phyloP scores from a whole-genome alignment of 805 yeast genomes.

The Wickerhamomyces rabaulensis region DNA sequence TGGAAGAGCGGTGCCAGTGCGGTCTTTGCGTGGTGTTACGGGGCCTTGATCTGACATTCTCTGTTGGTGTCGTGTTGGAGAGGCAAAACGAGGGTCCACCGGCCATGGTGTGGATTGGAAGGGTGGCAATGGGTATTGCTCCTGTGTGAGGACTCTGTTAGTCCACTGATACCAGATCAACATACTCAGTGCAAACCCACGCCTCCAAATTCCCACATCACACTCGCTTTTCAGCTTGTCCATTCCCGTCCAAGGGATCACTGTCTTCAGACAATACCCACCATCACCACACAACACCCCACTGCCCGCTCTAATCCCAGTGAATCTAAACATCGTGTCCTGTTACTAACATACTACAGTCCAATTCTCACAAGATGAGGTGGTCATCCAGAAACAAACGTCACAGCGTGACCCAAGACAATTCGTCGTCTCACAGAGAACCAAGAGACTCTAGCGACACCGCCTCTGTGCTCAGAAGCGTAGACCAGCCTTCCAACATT shows the following conservation, averaged over 20 bases:
- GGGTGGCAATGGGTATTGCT: no score
- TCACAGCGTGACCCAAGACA: slow-evolving; percentile 19
- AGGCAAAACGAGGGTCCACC: not conserved
- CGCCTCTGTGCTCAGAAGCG: not conserved
- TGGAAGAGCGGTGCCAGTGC: not conserved
- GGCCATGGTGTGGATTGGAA: no score
- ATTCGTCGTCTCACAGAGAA: not conserved
- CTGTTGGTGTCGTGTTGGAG: not conserved
- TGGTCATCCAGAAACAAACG: slow-evolving; percentile 25
- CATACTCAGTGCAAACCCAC: no score
- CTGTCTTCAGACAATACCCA: no score
- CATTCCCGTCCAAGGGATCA: no score
- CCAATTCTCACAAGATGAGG: slow-evolving; percentile 20
- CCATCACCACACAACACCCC: no score
- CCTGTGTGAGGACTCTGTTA: no score
- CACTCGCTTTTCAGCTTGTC: no score
- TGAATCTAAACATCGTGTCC: not conserved
- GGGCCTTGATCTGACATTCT: not conserved
- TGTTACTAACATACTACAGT: not conserved
- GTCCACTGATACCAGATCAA: no score
- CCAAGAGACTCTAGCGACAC: not conserved
- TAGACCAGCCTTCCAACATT: not conserved
- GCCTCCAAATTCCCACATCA: no score
- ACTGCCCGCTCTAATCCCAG: no score
- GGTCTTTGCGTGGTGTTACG: no score